Evolutionary conservation across 2,329 filamentous ascomycete genomes (phyloP).

Genomic region (Aspergillus proliferans): DNA sequence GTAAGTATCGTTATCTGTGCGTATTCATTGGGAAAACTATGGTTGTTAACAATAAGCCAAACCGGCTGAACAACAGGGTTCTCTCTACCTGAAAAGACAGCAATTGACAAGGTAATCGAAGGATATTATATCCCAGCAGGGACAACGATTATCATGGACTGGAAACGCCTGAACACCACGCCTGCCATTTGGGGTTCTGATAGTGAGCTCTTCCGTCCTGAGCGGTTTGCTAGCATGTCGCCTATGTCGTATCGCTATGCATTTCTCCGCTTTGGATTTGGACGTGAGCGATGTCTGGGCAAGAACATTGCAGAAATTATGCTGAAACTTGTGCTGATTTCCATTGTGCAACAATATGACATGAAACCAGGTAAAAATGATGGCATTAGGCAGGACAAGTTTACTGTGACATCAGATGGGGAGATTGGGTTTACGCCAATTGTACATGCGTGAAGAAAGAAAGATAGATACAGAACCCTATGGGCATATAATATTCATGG

Average conservation of each 20-base stretch:
- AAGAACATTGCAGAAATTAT: slow-evolving; percentile 6
- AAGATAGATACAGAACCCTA: background rate
- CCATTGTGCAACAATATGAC: background rate
- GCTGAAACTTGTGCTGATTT: background rate
- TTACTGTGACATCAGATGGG: background rate
- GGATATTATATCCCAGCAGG: slow-evolving; percentile 31
- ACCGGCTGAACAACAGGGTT: slow-evolving; percentile 24
- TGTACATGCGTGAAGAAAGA: background rate
- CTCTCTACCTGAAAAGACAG: slow-evolving; percentile 33
- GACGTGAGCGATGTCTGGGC: slow-evolving; percentile 1
- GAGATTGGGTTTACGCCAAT: background rate
- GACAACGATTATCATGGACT: slow-evolving; percentile 38
- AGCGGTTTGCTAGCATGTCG: slow-evolving; percentile 6
- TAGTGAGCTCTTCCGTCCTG: slow-evolving; percentile 10
- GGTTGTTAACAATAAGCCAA: background rate
- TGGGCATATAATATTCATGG: background rate
- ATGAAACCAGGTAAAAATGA: background rate
- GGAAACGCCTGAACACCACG: slow-evolving; percentile 32
- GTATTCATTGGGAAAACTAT: background rate
- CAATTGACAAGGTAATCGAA: slow-evolving; percentile 22
- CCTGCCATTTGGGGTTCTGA: slow-evolving; percentile 8
- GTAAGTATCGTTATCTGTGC: slow-evolving; percentile 18
- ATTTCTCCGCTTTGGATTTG: background rate
- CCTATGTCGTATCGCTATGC: background rate
- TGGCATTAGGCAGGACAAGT: background rate